A percentile compares a stretch with the other conserved stretches of the same genome.
Evolutionary conservation across 1,139 yeast species (phyloP).

Genomic region (Scheffersomyces segobiensis): DNA sequence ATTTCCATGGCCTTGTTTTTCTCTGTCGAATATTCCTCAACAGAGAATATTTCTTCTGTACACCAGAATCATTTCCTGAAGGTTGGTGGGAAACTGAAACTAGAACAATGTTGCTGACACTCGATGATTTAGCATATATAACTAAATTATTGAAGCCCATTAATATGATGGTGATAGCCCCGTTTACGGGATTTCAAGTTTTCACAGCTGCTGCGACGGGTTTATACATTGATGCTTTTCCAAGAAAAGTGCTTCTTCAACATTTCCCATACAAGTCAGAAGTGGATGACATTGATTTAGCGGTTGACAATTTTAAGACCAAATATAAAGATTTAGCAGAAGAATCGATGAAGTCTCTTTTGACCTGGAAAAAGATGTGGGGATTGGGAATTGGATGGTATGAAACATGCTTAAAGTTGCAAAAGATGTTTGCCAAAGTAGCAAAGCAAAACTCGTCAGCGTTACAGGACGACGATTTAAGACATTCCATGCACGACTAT

Average conservation of each 20-base stretch:
- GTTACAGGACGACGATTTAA: conserved; percentile 20
- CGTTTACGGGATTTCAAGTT: conserved; percentile 39
- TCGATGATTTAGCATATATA: conserved; percentile 25
- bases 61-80: conserved; percentile 27
- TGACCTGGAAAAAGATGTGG: conserved; percentile 25
- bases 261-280: conserved; percentile 20
- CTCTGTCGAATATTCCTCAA: conserved; percentile 33
- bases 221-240: conserved; percentile 31
- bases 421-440: conserved; percentile 17
- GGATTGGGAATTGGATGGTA: conserved; percentile 28
- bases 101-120: conserved; percentile 18
- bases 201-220: conserved; percentile 36
- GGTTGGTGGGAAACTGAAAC: conserved; percentile 33
- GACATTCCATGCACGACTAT: conserved; percentile 28
- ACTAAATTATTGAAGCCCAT: conserved; percentile 23
- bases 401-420: conserved; percentile 18
- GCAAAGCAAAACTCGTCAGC: conserved; percentile 9
- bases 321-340: conserved; percentile 21
- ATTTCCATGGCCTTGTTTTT: conserved; percentile 34
- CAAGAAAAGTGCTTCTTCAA: conserved; percentile 27
- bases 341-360: conserved; percentile 18
- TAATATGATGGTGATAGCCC: conserved; percentile 37
- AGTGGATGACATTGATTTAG: not conserved
- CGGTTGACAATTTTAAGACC: conserved; percentile 8
- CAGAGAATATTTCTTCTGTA: conserved; percentile 35